Percentiles rank a stretch among this genome's conserved stretches.
Evolutionary conservation across 2,329 filamentous ascomycete genomes (phyloP).

Genomic region (Colletotrichum paranaense): DNA sequence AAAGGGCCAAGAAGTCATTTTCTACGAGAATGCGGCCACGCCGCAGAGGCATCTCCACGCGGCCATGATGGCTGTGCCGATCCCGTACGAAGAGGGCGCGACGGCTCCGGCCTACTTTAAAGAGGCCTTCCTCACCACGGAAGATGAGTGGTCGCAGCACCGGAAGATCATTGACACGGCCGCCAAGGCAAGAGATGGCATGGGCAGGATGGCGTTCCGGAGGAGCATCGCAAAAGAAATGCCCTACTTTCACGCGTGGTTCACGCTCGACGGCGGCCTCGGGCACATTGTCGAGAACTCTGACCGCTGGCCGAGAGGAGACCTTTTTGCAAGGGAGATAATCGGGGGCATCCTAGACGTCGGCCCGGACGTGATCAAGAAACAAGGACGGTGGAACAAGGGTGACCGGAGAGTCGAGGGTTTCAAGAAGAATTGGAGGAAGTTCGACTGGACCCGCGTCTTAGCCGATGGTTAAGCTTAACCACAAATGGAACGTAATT

Average conservation of each 20-base stretch:
- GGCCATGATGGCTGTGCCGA: conserved; percentile 84
- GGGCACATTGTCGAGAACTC: conserved; percentile 93
- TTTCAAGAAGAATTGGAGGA: conserved; percentile 88
- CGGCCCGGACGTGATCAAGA: conserved; percentile 85
- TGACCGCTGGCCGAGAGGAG: conserved; percentile 86
- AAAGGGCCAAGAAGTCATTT: conserved; percentile 90
- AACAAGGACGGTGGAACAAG: conserved; percentile 86
- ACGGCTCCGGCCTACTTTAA: conserved; percentile 94
- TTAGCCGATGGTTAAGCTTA: conserved; percentile 52
- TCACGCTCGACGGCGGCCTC: conserved; percentile 88
- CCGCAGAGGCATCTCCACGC: conserved; percentile 85
- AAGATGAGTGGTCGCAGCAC: conserved; percentile 97
- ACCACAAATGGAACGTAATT: background rate
- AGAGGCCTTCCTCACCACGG: conserved; percentile 88
- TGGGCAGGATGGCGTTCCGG: conserved; percentile 86
- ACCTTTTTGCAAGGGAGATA: conserved; percentile 92
- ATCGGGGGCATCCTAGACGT: conserved; percentile 92
- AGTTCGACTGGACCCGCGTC: conserved; percentile 87
- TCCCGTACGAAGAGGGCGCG: conserved; percentile 91
- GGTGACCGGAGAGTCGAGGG: conserved; percentile 76
- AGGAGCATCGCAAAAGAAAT: conserved; percentile 90
- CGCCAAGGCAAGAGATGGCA: conserved; percentile 70
- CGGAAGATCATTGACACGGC: conserved; percentile 92
- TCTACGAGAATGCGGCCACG: conserved; percentile 95
- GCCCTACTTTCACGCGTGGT: conserved; percentile 99